Conservation (phyloP, 306 rosid species). For the Malus orientalis region DNA sequence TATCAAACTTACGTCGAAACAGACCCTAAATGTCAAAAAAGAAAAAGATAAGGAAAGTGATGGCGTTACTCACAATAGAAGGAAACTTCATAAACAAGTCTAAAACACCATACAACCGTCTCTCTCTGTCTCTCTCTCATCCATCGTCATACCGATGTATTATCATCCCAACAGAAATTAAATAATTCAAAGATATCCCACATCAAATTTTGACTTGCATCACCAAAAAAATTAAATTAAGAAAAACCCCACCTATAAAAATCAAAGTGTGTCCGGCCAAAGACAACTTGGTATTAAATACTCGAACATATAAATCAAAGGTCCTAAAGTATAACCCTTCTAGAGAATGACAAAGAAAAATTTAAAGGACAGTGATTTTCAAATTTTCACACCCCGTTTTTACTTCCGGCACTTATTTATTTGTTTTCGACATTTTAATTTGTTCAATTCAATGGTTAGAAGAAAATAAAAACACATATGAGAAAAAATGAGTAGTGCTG, state of each 20-base stretch:
- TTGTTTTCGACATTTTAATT: no score
- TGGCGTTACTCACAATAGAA: neutral
- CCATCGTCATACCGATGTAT: neutral
- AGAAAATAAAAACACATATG: rapidly evolving
- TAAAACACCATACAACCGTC: neutral
- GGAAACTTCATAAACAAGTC: neutral
- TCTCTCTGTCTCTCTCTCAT: neutral
- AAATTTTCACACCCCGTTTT: neutral
- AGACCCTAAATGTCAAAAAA: no score
- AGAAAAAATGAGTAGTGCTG: no score
- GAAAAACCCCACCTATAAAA: neutral
- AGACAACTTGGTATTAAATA: neutral
- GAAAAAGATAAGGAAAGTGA: neutral
- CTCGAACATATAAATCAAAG: neutral
- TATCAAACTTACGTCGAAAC: no score
- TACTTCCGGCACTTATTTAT: no score
- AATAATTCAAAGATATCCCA: neutral
- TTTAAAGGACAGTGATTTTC: neutral
- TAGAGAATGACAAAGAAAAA: neutral
- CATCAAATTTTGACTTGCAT: neutral
- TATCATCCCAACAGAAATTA: neutral
- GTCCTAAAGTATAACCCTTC: neutral
- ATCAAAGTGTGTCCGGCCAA: neutral
- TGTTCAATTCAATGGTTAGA: no score
- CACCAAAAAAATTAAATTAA: neutral